Evolutionary conservation across 176 grass and related monocot species (phyloP).

Genomic region (Avena eriantha): DNA sequence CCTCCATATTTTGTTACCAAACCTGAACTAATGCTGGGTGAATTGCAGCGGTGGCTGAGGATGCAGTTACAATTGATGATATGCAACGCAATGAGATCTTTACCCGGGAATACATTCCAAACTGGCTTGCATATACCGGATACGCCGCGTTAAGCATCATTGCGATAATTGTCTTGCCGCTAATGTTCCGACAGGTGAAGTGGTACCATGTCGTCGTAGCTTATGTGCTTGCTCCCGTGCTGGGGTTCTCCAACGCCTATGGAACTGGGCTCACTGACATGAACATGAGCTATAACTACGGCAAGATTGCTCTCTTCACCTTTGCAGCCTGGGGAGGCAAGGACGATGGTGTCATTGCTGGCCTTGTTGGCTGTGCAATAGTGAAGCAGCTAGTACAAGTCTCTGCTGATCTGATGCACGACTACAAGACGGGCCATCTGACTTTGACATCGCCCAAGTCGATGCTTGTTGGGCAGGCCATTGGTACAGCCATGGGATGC

Average conservation of each 20-base stretch:
- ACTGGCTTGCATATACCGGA: slow-evolving; percentile 67
- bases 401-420: slow-evolving; percentile 90
- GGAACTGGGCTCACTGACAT: slow-evolving; percentile 84
- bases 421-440: slow-evolving; percentile 81
- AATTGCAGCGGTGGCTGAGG: slow-evolving; percentile 51
- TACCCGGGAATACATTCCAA: slow-evolving; percentile 58
- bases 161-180: slow-evolving; percentile 49
- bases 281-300: slow-evolving; percentile 95
- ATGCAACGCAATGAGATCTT: slow-evolving; percentile 66
- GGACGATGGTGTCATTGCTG: slow-evolving; percentile 70
- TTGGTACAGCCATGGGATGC: slow-evolving; percentile 88
- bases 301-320: slow-evolving; percentile 80
- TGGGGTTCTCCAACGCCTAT: slow-evolving; percentile 93
- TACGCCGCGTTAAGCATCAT: slow-evolving; percentile 60
- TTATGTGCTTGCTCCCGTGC: slow-evolving; percentile 70
- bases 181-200: slow-evolving; percentile 73
- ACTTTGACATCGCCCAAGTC: slow-evolving; percentile 78
- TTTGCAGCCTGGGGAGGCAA: slow-evolving; percentile 79
- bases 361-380: slow-evolving; percentile 71
- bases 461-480: slow-evolving; percentile 70
- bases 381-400: slow-evolving; percentile 77
- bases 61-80: slow-evolving; percentile 40
- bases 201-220: slow-evolving; percentile 91
- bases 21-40: neutral
- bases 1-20: neutral